These are phyloP conservation scores for Dalbergia cochinchinensis DNA, from an alignment of 306 rosid species.

Conservation along the genomic window DNA sequence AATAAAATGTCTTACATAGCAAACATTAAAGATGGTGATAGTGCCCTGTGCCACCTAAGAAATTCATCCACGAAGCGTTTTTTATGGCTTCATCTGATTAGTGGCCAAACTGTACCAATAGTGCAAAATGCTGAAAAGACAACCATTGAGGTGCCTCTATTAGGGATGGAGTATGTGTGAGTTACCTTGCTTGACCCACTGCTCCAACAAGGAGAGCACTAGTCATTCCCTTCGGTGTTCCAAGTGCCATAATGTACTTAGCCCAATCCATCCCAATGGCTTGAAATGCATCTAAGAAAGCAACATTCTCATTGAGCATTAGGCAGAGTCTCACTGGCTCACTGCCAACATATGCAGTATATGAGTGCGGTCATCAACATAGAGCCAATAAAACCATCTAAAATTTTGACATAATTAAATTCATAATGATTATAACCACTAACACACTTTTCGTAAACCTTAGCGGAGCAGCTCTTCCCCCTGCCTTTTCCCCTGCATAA, in stretches of 20 bases:
- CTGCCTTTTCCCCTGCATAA: too few relatives aligned
- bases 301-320: slow-evolving; percentile 68
- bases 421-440: too few relatives aligned
- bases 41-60: too few relatives aligned
- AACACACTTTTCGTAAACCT: too few relatives aligned
- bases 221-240: slow-evolving; percentile 81
- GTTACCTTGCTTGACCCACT: slow-evolving; percentile 78
- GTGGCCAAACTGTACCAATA: slow-evolving; percentile 70
- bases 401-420: too few relatives aligned
- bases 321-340: slow-evolving; percentile 60
- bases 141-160: slow-evolving; percentile 98
- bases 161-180: slow-evolving; percentile 88
- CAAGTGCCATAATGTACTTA: slow-evolving; percentile 70
- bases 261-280: slow-evolving; percentile 74
- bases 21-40: too few relatives aligned
- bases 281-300: slow-evolving; percentile 66
- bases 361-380: slow-evolving; percentile 55
- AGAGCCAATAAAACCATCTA: slow-evolving; percentile 67
- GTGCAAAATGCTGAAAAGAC: slow-evolving; percentile 93
- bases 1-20: too few relatives aligned
- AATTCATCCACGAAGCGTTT: too few relatives aligned
- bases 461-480: too few relatives aligned
- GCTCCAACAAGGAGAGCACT: slow-evolving; percentile 72
- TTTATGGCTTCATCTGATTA: too few relatives aligned
- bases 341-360: slow-evolving; percentile 53